Conservation (phyloP, 2,329 filamentous ascomycete species). For the Fusarium azukiicola region DNA sequence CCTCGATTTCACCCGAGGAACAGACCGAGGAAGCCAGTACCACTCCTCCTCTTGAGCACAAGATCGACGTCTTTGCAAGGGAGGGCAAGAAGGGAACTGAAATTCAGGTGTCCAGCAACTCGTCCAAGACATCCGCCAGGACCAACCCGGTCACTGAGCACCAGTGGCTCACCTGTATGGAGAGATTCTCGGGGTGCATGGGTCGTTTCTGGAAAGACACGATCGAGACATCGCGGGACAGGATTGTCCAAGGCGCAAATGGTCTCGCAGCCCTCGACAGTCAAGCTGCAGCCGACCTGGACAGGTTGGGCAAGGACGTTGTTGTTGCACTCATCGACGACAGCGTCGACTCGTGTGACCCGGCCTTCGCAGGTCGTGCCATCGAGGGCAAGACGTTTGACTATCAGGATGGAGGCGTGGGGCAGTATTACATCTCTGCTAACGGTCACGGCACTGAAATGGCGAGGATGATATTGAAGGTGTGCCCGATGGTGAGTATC, state of each 20-base stretch:
- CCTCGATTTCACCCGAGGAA: background rate
- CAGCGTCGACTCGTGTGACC: constrained; percentile 20
- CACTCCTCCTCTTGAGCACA: background rate
- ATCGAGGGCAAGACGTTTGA: constrained; percentile 32
- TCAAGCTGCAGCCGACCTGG: background rate
- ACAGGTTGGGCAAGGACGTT: constrained; percentile 11
- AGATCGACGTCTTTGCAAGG: background rate
- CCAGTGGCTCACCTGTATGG: constrained; percentile 27
- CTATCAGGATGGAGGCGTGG: constrained; percentile 22
- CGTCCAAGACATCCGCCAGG: background rate
- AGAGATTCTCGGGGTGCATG: constrained; percentile 14
- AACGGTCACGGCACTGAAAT: constrained; percentile 51
- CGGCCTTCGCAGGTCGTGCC: background rate
- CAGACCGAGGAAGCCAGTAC: background rate
- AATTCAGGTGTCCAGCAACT: background rate
- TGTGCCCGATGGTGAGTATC: constrained; percentile 52
- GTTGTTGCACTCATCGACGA: constrained; percentile 33
- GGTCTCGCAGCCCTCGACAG: background rate
- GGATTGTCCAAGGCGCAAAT: background rate
- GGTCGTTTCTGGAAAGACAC: background rate
- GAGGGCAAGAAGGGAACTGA: background rate
- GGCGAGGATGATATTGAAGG: constrained; percentile 50
- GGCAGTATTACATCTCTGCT: constrained; percentile 30
- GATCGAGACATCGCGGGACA: background rate
- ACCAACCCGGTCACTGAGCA: constrained; percentile 18